These are phyloP conservation scores for Lathyrus aphaca DNA, from an alignment of 306 rosid species.

Conservation along the genomic window DNA sequence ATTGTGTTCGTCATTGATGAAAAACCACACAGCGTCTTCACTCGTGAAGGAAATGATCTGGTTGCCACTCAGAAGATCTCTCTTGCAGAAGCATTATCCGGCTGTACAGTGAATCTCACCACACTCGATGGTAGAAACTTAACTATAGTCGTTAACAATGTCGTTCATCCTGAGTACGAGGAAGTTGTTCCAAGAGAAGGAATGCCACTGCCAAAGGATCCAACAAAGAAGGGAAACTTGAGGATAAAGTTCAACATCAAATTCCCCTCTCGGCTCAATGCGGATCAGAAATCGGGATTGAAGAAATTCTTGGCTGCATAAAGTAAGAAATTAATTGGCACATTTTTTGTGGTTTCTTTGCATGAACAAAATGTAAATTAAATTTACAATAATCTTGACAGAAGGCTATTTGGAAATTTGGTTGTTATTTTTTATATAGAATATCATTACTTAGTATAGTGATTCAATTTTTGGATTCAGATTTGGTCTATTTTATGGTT, in stretches of 20 bases:
- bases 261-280: constrained; percentile 55
- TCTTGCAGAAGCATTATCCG: constrained; percentile 53
- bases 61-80: constrained; percentile 49
- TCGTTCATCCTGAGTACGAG: constrained; percentile 56
- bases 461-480: constrained; percentile 32
- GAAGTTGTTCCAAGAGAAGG: constrained; percentile 60
- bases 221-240: constrained; percentile 56
- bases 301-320: constrained; percentile 55
- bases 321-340: constrained; percentile 14
- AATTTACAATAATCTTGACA: constrained; percentile 28
- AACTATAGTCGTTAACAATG: constrained; percentile 48
- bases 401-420: constrained; percentile 13
- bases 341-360: neutral
- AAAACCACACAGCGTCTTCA: constrained; percentile 52
- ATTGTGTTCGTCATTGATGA: constrained; percentile 59
- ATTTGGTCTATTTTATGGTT: constrained; percentile 12
- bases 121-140: constrained; percentile 58
- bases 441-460: constrained; percentile 10
- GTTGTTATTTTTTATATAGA: constrained; percentile 1
- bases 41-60: constrained; percentile 56
- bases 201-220: constrained; percentile 59
- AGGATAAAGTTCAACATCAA: constrained; percentile 60
- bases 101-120: constrained; percentile 52
- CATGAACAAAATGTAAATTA: constrained; percentile 27
- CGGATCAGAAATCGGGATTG: constrained; percentile 63